Conservation (phyloP, 2,329 filamentous ascomycete genomes). For the Aschersonia sp. region DNA sequence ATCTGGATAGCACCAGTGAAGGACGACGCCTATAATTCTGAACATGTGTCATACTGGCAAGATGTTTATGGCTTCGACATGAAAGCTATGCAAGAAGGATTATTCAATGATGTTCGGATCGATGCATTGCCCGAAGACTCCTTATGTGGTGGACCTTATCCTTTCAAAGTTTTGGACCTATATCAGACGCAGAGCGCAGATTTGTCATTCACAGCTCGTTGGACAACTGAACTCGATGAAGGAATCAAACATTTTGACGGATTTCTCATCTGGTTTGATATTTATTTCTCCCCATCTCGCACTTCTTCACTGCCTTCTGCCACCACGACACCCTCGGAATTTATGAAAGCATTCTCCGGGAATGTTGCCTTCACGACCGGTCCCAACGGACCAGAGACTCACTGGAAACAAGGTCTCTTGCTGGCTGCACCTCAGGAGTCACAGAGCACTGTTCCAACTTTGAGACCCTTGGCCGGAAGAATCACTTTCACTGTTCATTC, state of each 20-base stretch:
- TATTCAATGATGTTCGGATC: slow-evolving; percentile 70
- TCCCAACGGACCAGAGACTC: slow-evolving; percentile 60
- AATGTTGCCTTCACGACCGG: slow-evolving; percentile 82
- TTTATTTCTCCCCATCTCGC: slow-evolving; percentile 62
- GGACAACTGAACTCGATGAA: slow-evolving; percentile 43
- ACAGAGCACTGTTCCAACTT: slow-evolving; percentile 31
- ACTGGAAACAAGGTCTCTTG: slow-evolving; percentile 79
- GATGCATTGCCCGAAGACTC: slow-evolving; percentile 50
- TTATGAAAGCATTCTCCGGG: slow-evolving; percentile 39
- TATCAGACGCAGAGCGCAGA: slow-evolving; percentile 59
- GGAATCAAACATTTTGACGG: slow-evolving; percentile 64
- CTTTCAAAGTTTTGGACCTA: slow-evolving; percentile 65
- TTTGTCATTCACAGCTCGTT: slow-evolving; percentile 58
- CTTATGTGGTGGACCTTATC: slow-evolving; percentile 42
- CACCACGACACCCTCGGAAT: slow-evolving; percentile 44
- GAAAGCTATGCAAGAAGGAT: slow-evolving; percentile 72
- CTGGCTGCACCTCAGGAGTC: slow-evolving; percentile 47
- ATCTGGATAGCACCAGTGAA: slow-evolving; percentile 70
- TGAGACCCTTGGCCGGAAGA: slow-evolving; percentile 46
- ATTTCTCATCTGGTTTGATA: slow-evolving; percentile 88
- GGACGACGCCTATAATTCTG: slow-evolving; percentile 62
- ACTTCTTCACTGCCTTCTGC: slow-evolving; percentile 32
- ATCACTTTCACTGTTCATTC: slow-evolving; percentile 57
- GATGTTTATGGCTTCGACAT: slow-evolving; percentile 94
- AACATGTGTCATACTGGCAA: slow-evolving; percentile 74